These are phyloP conservation scores for Oidiodendron maius DNA, from an alignment of 495 filamentous ascomycete species.

Conservation along the genomic window DNA sequence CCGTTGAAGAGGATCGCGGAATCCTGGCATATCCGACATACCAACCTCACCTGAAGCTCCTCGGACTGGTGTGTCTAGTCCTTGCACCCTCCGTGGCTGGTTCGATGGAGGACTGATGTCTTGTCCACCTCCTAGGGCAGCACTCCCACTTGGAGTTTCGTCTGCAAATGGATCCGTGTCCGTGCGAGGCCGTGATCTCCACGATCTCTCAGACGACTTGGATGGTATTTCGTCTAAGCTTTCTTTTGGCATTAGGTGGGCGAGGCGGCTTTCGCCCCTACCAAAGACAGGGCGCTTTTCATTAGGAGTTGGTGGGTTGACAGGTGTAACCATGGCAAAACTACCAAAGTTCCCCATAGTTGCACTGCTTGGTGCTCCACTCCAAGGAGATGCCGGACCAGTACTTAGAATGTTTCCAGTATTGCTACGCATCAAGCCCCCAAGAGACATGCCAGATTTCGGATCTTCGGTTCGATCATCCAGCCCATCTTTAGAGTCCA, in stretches of 20 bases:
- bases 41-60: slow-evolving; percentile 61
- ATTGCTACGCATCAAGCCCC: slow-evolving; percentile 61
- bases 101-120: slow-evolving; percentile 55
- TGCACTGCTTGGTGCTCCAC: slow-evolving; percentile 45
- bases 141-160: slow-evolving; percentile 60
- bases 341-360: slow-evolving; percentile 81
- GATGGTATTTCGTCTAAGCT: slow-evolving; percentile 54
- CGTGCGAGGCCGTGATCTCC: slow-evolving; percentile 53
- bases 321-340: slow-evolving; percentile 50
- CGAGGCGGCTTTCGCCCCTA: slow-evolving; percentile 75
- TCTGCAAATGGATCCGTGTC: slow-evolving; percentile 80
- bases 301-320: slow-evolving; percentile 40
- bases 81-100: slow-evolving; percentile 30
- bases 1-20: slow-evolving; percentile 40
- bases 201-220: slow-evolving; percentile 31
- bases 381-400: slow-evolving; percentile 62
- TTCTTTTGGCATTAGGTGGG: slow-evolving; percentile 75
- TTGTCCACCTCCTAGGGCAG: slow-evolving; percentile 65
- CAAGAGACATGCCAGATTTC: slow-evolving; percentile 48
- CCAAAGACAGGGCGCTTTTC: slow-evolving; percentile 69
- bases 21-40: slow-evolving; percentile 71
- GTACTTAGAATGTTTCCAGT: slow-evolving; percentile 41
- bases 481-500: slow-evolving; percentile 56
- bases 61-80: slow-evolving; percentile 53
- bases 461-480: slow-evolving; percentile 44